phyloP scores from a whole-genome alignment of 2,329 filamentous ascomycete genomes.

The Trichophyton simii region DNA sequence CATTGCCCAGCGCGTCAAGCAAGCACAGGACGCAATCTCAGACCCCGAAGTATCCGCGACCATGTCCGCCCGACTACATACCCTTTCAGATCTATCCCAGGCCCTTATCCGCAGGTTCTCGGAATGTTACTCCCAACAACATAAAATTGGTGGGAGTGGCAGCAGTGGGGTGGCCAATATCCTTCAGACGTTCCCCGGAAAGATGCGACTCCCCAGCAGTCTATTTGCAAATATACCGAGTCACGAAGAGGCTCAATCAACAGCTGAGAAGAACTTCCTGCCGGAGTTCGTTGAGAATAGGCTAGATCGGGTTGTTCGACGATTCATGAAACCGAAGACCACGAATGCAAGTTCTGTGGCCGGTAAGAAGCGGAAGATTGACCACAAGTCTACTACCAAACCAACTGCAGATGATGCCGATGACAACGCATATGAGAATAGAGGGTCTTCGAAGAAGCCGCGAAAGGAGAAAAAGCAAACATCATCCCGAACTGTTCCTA shows the following conservation, averaged over 20 bases:
- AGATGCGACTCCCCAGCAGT: constrained; percentile 65
- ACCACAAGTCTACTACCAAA: constrained; percentile 19
- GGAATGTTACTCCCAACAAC: constrained; percentile 65
- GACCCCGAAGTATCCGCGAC: constrained; percentile 29
- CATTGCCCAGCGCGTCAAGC: constrained; percentile 85
- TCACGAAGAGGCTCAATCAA: constrained; percentile 67
- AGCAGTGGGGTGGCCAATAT: constrained; percentile 33
- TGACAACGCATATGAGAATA: constrained; percentile 7
- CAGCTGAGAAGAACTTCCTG: constrained; percentile 75
- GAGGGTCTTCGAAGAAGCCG: constrained; percentile 7
- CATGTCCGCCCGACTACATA: constrained; percentile 51
- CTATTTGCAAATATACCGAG: constrained; percentile 64
- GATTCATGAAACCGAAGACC: constrained; percentile 48
- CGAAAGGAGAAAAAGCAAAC: constrained; percentile 19
- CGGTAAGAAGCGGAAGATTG: constrained; percentile 33
- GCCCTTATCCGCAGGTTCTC: constrained; percentile 73
- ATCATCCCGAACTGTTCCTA: constrained; percentile 14
- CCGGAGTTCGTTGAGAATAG: constrained; percentile 63
- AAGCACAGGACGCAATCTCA: constrained; percentile 67
- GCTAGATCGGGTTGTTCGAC: constrained; percentile 65
- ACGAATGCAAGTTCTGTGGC: constrained; percentile 8
- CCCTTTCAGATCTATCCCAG: constrained; percentile 77
- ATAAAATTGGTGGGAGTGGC: constrained; percentile 31
- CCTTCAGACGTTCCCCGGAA: constrained; percentile 69
- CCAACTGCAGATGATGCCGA: constrained; percentile 20